These are phyloP conservation scores for Naematelia encephala DNA, from an alignment of 768 basidiomycete species.

Conservation along the genomic window DNA sequence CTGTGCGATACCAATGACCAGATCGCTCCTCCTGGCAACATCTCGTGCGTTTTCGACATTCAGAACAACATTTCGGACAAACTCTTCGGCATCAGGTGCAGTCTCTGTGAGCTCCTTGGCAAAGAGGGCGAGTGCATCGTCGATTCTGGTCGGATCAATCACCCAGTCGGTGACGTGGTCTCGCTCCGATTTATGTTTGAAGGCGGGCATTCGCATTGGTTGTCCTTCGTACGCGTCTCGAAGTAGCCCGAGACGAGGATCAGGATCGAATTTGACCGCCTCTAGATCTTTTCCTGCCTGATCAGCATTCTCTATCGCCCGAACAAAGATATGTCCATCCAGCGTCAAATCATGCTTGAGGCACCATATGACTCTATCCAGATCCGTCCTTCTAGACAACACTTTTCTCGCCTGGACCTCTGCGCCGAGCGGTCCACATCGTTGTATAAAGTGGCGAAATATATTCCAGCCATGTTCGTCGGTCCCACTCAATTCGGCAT, in stretches of 20 bases:
- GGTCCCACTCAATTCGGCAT: background rate
- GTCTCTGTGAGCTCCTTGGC: background rate
- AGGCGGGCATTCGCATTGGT: background rate
- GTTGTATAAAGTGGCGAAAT: background rate
- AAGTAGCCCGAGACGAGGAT: background rate
- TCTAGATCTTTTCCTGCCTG: background rate
- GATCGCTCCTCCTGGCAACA: background rate
- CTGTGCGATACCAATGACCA: background rate
- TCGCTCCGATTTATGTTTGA: background rate
- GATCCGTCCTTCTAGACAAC: background rate
- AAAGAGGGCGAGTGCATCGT: background rate
- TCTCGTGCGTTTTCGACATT: background rate
- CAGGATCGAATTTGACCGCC: background rate
- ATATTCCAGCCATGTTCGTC: background rate
- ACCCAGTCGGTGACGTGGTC: background rate
- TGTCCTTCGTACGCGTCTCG: background rate
- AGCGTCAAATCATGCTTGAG: background rate
- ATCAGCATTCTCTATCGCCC: background rate
- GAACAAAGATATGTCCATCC: background rate
- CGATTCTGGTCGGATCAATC: background rate
- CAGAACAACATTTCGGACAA: background rate
- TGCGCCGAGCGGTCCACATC: background rate
- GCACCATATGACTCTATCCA: background rate
- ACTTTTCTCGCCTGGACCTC: background rate
- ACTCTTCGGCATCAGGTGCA: background rate